phyloP scores from a whole-genome alignment of 2,329 filamentous ascomycete genomes.

The Diaporthe citriasiana region DNA sequence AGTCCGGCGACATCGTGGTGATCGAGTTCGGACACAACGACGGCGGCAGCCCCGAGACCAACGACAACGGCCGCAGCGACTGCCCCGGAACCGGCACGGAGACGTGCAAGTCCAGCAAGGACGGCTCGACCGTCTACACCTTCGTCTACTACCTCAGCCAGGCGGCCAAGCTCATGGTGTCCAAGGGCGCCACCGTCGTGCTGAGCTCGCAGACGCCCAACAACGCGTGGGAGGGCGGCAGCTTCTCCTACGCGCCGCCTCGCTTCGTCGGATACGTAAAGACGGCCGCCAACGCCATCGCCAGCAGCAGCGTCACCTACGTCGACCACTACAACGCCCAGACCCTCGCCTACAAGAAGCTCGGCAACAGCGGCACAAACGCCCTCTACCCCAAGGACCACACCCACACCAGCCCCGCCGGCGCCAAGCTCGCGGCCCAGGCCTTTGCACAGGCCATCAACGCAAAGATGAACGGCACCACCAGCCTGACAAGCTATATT shows the following conservation, averaged over 20 bases:
- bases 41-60: constrained; percentile 65
- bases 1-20: constrained; percentile 72
- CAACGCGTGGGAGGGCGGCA: constrained; percentile 72
- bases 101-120: constrained; percentile 59
- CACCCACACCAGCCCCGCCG: constrained; percentile 70
- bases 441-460: constrained; percentile 68
- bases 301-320: constrained; percentile 60
- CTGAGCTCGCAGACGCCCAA: constrained; percentile 72
- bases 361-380: constrained; percentile 64
- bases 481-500: constrained; percentile 46
- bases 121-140: constrained; percentile 50
- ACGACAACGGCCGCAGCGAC: constrained; percentile 73
- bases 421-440: constrained; percentile 66
- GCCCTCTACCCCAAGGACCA: constrained; percentile 69
- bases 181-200: constrained; percentile 73
- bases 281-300: constrained; percentile 56
- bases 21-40: constrained; percentile 83
- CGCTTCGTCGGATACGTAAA: constrained; percentile 69
- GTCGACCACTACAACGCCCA: constrained; percentile 71
- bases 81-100: constrained; percentile 67
- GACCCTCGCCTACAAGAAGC: constrained; percentile 61
- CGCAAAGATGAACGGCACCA: constrained; percentile 48
- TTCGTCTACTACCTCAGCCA: constrained; percentile 49
- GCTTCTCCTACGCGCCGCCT: constrained; percentile 59
- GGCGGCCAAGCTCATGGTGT: constrained; percentile 50